Base-by-base conservation (phyloP, 2,329 filamentous ascomycete genomes). In the Colletotrichum tabaci region DNA sequence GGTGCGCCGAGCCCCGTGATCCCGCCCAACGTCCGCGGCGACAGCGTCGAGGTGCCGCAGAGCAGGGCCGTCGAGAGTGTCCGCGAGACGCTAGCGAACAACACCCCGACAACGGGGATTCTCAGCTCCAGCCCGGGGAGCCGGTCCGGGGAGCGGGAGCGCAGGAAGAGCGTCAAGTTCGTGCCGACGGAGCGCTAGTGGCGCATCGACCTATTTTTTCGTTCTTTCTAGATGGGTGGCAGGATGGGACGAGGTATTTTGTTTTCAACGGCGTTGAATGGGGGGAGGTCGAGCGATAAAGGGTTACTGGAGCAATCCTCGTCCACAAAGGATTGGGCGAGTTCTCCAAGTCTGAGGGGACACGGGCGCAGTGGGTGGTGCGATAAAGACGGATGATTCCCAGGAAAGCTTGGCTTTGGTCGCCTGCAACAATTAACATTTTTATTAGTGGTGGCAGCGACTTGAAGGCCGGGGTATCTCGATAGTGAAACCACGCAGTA, bases 101-200 rank as follows among this genome's bases (percentile, higher is more conserved):
- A 77, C 16, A 40, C 26, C 4, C 38, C 47, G 12, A 65, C n/a
- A 6, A 18, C 47, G 21, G 65, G 79, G 0, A 84, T 88, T 2
- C 74, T 89, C 4, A 87, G 87, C 74, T 86, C 86, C 0, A 89
- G 87, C 65, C 87, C 87, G 1, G 85, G 85, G 1, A 75, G 81
- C 65, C 74, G 77, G 4, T 75, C 78, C 4, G 79, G 74, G 1
- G 86, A 87, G 57, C 79, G 88, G 69, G 89, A 91, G 77, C 83
- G 88, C 74, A 84, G 89, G 77, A 91, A 91, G 84, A 91, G 89
- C 74, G 90, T 92, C 75, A 92, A 91, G 81, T 90, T 91, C 79
- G 86, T 85, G 2, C 83, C 82, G 53, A 82, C 84, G 12, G 84
- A 82, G 44, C 66, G 75, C 23, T 75, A 72, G 69, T 72, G 69